Conservation (phyloP, 164 flowering plant genomes). For the Liriodendron chinense region DNA sequence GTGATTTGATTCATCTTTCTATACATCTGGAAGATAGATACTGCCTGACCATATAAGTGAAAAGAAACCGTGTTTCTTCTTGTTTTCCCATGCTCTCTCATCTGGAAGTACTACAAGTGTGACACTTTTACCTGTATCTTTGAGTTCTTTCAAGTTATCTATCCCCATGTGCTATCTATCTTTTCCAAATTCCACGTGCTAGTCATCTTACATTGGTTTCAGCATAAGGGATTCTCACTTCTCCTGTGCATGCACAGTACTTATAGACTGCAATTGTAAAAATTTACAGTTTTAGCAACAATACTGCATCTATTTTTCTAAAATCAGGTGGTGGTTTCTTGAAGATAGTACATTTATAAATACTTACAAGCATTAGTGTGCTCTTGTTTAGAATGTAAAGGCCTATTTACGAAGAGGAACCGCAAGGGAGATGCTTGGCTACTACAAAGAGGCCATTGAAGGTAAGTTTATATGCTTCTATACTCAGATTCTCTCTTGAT, state of each 20-base stretch:
- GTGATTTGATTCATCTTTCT: background rate
- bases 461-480: constrained; percentile 35
- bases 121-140: background rate
- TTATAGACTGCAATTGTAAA: too few species aligned
- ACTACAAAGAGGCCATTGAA: constrained; percentile 85
- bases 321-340: constrained; percentile 1
- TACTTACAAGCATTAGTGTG: background rate
- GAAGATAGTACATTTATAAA: background rate
- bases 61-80: background rate
- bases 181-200: background rate
- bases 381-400: constrained; percentile 67
- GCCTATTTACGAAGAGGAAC: constrained; percentile 93
- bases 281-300: too few species aligned
- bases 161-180: background rate
- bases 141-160: background rate
- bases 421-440: constrained; percentile 94
- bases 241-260: background rate
- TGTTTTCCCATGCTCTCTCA: background rate
- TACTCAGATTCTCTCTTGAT: background rate
- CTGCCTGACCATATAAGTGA: background rate
- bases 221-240: background rate
- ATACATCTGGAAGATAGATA: too few species aligned
- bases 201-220: background rate
- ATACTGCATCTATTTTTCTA: background rate
- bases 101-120: background rate